These are phyloP conservation scores for Clavariopsis aquatica DNA, from an alignment of 495 filamentous ascomycete species.

Conservation along the genomic window DNA sequence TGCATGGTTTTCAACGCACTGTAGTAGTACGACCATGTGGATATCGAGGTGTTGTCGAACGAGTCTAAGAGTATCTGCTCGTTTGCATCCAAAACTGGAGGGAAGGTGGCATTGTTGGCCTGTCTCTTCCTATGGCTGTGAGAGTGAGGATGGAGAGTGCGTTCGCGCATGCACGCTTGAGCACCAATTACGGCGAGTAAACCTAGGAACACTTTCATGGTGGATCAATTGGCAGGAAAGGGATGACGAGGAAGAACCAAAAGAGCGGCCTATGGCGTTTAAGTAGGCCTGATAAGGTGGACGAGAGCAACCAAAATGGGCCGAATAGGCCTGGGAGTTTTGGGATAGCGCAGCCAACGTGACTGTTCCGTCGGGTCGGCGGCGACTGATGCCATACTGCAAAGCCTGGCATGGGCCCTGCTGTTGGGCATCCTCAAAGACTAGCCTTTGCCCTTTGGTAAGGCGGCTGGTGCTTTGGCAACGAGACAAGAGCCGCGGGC, in stretches of 20 bases:
- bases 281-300: constrained; percentile 1
- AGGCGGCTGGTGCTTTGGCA: no score
- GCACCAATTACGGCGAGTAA: constrained; percentile 27
- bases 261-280: background rate
- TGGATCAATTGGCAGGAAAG: background rate
- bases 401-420: no score
- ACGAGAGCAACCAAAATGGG: background rate
- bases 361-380: background rate
- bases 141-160: background rate
- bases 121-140: constrained; percentile 28
- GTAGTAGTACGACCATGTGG: constrained; percentile 37
- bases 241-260: background rate
- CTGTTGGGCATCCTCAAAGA: background rate
- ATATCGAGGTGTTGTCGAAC: constrained; percentile 36
- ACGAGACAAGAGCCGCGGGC: no score
- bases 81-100: constrained; percentile 25
- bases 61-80: constrained; percentile 34
- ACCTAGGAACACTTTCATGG: constrained; percentile 23
- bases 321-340: background rate
- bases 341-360: background rate
- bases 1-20: constrained; percentile 6
- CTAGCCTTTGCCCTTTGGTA: no score
- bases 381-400: background rate
- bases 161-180: constrained; percentile 32
- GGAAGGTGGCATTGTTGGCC: constrained; percentile 21